Evolutionary conservation across 1,284 basidiomycete species (phyloP).

Genomic region (Rhodofomes roseus): DNA sequence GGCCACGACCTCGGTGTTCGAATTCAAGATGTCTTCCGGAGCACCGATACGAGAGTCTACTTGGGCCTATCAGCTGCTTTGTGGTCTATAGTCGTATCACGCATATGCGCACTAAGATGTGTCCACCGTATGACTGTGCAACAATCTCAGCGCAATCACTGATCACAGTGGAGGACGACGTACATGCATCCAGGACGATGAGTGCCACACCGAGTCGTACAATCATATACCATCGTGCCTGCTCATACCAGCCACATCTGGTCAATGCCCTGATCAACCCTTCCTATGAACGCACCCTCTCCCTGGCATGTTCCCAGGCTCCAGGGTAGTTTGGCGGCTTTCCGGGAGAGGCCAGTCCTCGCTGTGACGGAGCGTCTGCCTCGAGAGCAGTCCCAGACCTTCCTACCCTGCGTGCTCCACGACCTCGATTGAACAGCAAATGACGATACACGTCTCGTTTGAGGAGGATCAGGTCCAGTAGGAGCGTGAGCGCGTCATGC

Average conservation of each 20-base stretch:
- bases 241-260: background rate
- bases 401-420: constrained; percentile 49
- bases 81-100: background rate
- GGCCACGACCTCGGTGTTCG: constrained; percentile 39
- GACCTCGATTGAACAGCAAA: constrained; percentile 83
- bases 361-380: background rate
- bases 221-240: constrained; percentile 58
- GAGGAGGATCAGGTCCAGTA: constrained; percentile 84
- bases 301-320: constrained; percentile 10
- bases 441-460: constrained; percentile 88
- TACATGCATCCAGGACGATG: constrained; percentile 67
- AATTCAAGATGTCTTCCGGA: constrained; percentile 15
- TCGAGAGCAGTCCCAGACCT: constrained; percentile 7
- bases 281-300: constrained; percentile 17
- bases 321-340: background rate
- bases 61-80: background rate
- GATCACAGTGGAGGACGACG: constrained; percentile 22
- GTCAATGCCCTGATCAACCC: background rate
- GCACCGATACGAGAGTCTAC: constrained; percentile 12
- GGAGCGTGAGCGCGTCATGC: constrained; percentile 73
- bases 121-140: constrained; percentile 75
- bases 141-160: background rate
- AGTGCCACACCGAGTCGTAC: constrained; percentile 54
- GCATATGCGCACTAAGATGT: constrained; percentile 46
- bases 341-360: constrained; percentile 4